Conservation (phyloP, 495 filamentous ascomycete genomes). For the Trichoderma asperelloides region DNA sequence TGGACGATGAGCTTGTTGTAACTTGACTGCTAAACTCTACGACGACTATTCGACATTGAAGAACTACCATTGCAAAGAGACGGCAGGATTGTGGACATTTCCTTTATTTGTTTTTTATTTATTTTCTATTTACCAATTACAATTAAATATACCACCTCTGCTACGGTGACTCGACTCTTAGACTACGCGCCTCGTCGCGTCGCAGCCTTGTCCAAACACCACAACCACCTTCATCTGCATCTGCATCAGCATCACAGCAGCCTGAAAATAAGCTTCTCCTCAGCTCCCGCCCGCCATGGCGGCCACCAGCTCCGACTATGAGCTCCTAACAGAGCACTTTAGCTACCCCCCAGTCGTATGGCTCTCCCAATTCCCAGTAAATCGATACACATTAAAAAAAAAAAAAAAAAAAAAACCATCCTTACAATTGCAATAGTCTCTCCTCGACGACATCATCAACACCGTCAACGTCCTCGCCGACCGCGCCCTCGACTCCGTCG, state of each 20-base stretch:
- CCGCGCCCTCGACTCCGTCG: conserved; percentile 72
- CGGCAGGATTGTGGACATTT: too few species aligned
- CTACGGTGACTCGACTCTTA: background rate
- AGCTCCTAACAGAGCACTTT: conserved; percentile 91
- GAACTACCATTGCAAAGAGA: too few species aligned
- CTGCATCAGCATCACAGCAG: background rate
- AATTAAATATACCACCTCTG: too few species aligned
- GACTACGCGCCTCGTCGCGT: conserved; percentile 11
- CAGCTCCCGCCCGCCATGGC: conserved; percentile 32
- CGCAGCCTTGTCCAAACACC: background rate
- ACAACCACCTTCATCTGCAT: background rate
- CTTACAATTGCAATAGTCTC: conserved; percentile 43
- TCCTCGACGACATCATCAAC: conserved; percentile 98
- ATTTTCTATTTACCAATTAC: too few species aligned
- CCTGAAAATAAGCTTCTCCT: conserved; percentile 2
- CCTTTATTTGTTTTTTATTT: too few species aligned
- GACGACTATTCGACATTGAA: too few species aligned
- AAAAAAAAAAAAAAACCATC: too few species aligned
- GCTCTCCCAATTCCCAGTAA: conserved; percentile 15
- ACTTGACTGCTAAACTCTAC: too few species aligned
- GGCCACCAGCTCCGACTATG: conserved; percentile 44
- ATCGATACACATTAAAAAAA: too few species aligned
- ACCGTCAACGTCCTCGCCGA: conserved; percentile 84
- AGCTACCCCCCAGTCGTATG: conserved; percentile 85
- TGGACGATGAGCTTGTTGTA: too few species aligned